phyloP scores from a whole-genome alignment of 148 eudicot genomes.

The Gaultheria prostrata region DNA sequence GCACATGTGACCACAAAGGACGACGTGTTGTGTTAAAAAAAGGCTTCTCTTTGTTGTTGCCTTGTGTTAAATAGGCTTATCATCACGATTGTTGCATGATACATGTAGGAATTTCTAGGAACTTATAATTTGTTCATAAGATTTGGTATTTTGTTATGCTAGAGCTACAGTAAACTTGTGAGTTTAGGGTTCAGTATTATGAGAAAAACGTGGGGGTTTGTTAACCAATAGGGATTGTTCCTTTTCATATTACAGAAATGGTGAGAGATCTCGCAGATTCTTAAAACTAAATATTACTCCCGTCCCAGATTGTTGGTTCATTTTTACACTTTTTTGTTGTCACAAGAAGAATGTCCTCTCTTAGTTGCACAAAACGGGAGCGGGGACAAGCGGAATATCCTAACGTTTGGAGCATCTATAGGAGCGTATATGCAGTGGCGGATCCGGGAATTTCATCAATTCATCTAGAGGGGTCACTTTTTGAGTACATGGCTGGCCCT shows the following conservation, averaged over 20 bases:
- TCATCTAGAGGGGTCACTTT: no score
- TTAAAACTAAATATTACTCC: neutral
- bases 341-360: neutral
- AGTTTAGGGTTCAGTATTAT: neutral
- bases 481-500: no score
- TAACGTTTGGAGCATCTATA: neutral
- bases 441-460: no score
- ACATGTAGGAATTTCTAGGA: neutral
- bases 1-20: neutral
- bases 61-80: neutral
- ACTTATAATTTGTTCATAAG: neutral
- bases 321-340: neutral
- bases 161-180: slow-evolving; percentile 8
- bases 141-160: neutral
- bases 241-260: neutral
- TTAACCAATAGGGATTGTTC: neutral
- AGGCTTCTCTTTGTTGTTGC: neutral
- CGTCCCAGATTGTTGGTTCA: neutral
- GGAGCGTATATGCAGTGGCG: neutral
- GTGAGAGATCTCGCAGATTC: neutral
- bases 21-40: neutral
- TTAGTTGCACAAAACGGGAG: neutral
- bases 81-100: neutral
- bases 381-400: neutral
- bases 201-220: neutral